Evolutionary conservation across 2,329 filamentous ascomycete genomes (phyloP).

Genomic region (Aureobasidium sp.): DNA sequence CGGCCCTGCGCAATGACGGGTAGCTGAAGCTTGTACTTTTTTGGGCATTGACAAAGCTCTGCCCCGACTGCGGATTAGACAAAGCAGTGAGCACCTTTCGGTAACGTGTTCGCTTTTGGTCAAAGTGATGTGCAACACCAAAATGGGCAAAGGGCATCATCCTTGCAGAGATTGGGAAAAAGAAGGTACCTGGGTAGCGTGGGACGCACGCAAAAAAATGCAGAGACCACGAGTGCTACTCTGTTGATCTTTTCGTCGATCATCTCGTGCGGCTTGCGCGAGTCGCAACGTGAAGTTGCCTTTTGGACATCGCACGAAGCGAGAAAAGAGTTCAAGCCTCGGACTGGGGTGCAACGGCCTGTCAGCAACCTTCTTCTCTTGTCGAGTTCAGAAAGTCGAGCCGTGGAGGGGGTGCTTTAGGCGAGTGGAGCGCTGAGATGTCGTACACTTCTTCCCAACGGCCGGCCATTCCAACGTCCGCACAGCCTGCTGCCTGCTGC

Average conservation of each 20-base stretch:
- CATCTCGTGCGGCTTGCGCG: slow-evolving; percentile 1
- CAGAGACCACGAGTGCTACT: slow-evolving; percentile 8
- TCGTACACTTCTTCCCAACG: slow-evolving; percentile 5
- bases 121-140: slow-evolving; percentile 7
- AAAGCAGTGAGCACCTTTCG: neutral
- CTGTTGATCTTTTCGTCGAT: slow-evolving; percentile 6
- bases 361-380: slow-evolving; percentile 8
- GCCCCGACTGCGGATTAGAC: neutral
- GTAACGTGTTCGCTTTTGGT: neutral
- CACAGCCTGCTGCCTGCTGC: neutral
- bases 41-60: neutral
- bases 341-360: slow-evolving; percentile 8
- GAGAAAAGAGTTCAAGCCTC: slow-evolving; percentile 7
- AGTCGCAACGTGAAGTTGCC: slow-evolving; percentile 5
- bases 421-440: neutral
- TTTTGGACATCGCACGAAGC: neutral
- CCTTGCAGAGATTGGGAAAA: neutral
- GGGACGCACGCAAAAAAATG: neutral
- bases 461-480: neutral
- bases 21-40: neutral
- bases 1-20: slow-evolving; percentile 6
- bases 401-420: neutral
- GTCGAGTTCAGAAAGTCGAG: neutral
- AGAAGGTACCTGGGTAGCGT: neutral
- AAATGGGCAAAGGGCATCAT: neutral